Evolutionary conservation across 345 rosid genomes (phyloP).

Genomic region (Murraya koenigii): DNA sequence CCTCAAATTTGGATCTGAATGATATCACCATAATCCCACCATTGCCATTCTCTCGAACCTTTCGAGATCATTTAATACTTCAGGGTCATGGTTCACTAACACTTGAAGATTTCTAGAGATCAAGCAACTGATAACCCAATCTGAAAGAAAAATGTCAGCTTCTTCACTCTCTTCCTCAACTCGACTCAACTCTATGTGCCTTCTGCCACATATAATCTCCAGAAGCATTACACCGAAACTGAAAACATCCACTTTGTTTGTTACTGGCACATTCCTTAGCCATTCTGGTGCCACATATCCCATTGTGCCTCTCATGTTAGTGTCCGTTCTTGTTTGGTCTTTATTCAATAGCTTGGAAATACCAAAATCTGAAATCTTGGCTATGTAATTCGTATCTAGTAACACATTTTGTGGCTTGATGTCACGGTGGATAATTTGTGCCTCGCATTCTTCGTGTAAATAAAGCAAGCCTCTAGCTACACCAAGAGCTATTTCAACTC

Average conservation of each 20-base stretch:
- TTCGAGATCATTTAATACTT: slow-evolving; percentile 23
- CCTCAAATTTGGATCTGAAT: slow-evolving; percentile 24
- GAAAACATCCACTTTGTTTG: slow-evolving; percentile 32
- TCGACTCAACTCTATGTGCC: slow-evolving; percentile 28
- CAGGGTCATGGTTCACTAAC: slow-evolving; percentile 22
- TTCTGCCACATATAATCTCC: slow-evolving; percentile 34
- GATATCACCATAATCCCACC: slow-evolving; percentile 40
- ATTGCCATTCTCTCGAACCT: slow-evolving; percentile 36
- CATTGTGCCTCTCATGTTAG: slow-evolving; percentile 27
- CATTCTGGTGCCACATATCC: slow-evolving; percentile 41
- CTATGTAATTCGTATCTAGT: slow-evolving; percentile 24
- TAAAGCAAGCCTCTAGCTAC: slow-evolving; percentile 29
- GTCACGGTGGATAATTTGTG: slow-evolving; percentile 33
- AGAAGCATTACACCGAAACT: slow-evolving; percentile 30
- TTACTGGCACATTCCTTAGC: slow-evolving; percentile 25
- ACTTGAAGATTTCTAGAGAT: slow-evolving; percentile 18
- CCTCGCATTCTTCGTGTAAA: slow-evolving; percentile 29
- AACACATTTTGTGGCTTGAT: slow-evolving; percentile 37
- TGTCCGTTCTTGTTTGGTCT: slow-evolving; percentile 34
- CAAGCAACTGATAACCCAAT: slow-evolving; percentile 24
- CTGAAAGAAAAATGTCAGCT: slow-evolving; percentile 19
- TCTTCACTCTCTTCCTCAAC: slow-evolving; percentile 36
- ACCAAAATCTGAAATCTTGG: slow-evolving; percentile 33
- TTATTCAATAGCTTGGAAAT: slow-evolving; percentile 30
- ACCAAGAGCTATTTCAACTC: slow-evolving; percentile 26